Evolutionary conservation across 352 stramenopile genomes (phyloP), one percentile per base, ranked within the genome.

Genomic region (Globisporangium carolinianum): DNA sequence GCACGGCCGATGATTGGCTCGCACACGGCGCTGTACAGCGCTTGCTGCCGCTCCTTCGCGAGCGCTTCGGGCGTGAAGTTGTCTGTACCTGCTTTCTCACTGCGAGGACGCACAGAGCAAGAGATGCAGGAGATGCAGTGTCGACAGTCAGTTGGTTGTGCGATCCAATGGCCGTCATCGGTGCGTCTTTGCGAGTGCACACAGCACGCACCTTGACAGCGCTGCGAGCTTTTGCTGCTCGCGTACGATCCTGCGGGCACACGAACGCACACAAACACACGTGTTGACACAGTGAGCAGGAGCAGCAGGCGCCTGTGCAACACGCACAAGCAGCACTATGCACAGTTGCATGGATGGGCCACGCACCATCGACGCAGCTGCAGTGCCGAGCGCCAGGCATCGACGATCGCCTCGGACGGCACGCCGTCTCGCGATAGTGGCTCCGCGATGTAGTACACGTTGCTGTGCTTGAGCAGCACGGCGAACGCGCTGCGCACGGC

Each of bases 211-310:
- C 79, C 75, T 87, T 32, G 69, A 72, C 32, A 65, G 59, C 58
- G 76, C 79, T 47, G 86, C 86, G 17, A 91, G 57, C 47, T 94
- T 95, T 53, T 95, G 86, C 47, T 95, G 86, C 55, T 95, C 86
- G 55, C 84, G 69, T 18, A 95, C 86, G 63, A 95, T 94, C 85
- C 84, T 92, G 63, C 36, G 45, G 15, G 17, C 5, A 6, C 36
- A 53, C 24, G 2, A 32, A 32, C 24, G 24, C 24, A 32, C 24
- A 32, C 24, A 32, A 32, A 32, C 24, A 61, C 14, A 43, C 3
- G 35, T 36, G 32, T 5, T 18, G 9, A 47, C 15, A 55, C 11
- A 36, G 51, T 57, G 9, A 61, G 24, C 17, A 18, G 57, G 47
- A 39, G 18, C 9, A 24, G 7, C 43, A 51, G 17, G 36, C 9